Evolutionary conservation across 768 basidiomycete genomes (phyloP).

Genomic region (Rhodotorula diobovata): DNA sequence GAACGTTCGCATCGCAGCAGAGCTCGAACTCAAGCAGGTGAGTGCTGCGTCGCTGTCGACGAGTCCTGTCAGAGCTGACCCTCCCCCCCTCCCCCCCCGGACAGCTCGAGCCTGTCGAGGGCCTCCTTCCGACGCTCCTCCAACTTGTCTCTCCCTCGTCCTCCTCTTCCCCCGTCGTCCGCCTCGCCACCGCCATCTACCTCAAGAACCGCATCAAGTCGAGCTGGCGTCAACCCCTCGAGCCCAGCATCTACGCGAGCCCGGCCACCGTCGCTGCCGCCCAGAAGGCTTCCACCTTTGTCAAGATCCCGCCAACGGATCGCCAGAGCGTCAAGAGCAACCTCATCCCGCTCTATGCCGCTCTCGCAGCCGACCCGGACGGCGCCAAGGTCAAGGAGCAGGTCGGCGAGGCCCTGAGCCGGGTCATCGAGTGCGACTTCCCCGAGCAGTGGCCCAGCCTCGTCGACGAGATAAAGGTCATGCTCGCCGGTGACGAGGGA

Average conservation of each 20-base stretch:
- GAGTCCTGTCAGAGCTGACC: not conserved
- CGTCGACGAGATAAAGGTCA: slow-evolving; percentile 61
- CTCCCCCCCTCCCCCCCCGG: not conserved
- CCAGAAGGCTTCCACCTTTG: slow-evolving; percentile 48
- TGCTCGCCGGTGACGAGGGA: slow-evolving; percentile 61
- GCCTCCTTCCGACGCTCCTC: slow-evolving; percentile 73
- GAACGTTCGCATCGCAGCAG: slow-evolving; percentile 76
- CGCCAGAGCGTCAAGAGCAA: slow-evolving; percentile 65
- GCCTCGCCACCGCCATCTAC: slow-evolving; percentile 80
- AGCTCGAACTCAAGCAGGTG: slow-evolving; percentile 83
- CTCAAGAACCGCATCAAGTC: slow-evolving; percentile 80
- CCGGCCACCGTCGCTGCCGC: slow-evolving; percentile 16
- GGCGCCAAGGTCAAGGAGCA: slow-evolving; percentile 66
- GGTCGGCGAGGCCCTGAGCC: slow-evolving; percentile 68
- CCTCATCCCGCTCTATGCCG: slow-evolving; percentile 66
- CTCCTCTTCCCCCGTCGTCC: slow-evolving; percentile 75
- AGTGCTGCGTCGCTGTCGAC: not conserved
- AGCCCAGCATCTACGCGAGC: slow-evolving; percentile 8
- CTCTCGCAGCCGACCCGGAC: slow-evolving; percentile 60
- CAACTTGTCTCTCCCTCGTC: slow-evolving; percentile 71
- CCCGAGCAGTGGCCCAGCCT: slow-evolving; percentile 70
- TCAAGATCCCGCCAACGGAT: slow-evolving; percentile 63
- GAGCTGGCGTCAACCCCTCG: slow-evolving; percentile 53
- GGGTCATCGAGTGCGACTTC: slow-evolving; percentile 69
- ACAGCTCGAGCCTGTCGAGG: slow-evolving; percentile 61